phyloP scores from a whole-genome alignment of 139 green algal genomes.

The Pseudopediastrum boryanum region DNA sequence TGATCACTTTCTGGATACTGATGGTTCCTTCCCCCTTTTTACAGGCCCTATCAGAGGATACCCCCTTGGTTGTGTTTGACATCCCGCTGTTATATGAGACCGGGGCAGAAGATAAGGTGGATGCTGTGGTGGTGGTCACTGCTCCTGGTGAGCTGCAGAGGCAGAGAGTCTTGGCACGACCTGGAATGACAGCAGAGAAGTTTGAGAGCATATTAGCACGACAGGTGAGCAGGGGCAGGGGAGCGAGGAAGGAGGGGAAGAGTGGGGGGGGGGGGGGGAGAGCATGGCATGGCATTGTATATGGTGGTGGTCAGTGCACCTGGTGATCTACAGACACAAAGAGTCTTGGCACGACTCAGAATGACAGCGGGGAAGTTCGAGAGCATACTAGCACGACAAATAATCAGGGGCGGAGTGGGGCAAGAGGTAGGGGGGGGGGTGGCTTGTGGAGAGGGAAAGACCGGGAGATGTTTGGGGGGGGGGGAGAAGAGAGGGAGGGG shows the following conservation, averaged over 20 bases:
- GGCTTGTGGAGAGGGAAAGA: no score
- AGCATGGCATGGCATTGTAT: no score
- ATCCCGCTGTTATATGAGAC: conserved; percentile 91
- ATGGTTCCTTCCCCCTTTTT: neutral
- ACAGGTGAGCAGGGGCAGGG: conserved; percentile 53
- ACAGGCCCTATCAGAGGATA: conserved; percentile 22
- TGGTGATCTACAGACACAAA: conserved; percentile 59
- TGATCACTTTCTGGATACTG: neutral
- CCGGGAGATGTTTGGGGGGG: no score
- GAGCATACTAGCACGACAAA: conserved; percentile 74
- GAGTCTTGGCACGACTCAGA: conserved; percentile 76
- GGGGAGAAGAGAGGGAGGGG: no score
- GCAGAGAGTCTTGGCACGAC: conserved; percentile 72
- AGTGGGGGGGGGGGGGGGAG: no score
- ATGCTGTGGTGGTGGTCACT: conserved; percentile 78
- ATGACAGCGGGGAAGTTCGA: conserved; percentile 81
- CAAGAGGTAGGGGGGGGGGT: no score
- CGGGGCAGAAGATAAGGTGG: conserved; percentile 46
- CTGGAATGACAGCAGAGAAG: conserved; percentile 79
- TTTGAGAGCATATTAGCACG: conserved; percentile 71
- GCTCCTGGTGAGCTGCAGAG: conserved; percentile 63
- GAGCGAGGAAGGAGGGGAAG: no score
- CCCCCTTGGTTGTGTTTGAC: conserved; percentile 76
- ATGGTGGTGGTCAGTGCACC: conserved; percentile 75
- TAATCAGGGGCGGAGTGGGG: no score